phyloP scores from a whole-genome alignment of 1,284 basidiomycete genomes.

The Puccinia novopanici region DNA sequence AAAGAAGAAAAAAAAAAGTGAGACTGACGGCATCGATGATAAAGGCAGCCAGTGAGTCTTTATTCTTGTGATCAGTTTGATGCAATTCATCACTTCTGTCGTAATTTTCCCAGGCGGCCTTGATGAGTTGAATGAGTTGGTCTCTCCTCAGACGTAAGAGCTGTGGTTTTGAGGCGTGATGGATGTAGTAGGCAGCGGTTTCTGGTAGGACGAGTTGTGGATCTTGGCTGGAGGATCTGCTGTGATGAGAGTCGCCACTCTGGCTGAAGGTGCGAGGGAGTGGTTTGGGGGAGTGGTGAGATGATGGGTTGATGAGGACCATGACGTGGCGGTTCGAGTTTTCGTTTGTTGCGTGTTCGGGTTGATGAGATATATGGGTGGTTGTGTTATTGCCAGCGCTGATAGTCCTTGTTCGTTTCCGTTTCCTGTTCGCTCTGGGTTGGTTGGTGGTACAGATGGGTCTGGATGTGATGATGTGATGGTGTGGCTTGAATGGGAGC shows the following conservation, averaged over 20 bases:
- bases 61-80: constrained; percentile 22
- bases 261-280: not conserved
- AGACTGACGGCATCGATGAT: constrained; percentile 39
- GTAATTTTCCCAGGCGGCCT: constrained; percentile 3
- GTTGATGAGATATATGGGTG: not conserved
- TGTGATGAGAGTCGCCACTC: not conserved
- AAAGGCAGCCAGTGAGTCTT: constrained; percentile 24
- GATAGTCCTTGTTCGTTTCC: not conserved
- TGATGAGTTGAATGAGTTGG: constrained; percentile 13
- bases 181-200: constrained; percentile 13
- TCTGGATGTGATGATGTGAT: not conserved
- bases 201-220: not conserved
- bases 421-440: not conserved
- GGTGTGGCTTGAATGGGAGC: not conserved
- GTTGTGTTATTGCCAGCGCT: not conserved
- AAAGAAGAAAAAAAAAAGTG: not conserved
- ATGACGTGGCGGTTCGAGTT: constrained; percentile 17
- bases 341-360: not conserved
- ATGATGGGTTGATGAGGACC: constrained; percentile 12
- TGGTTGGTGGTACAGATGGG: not conserved
- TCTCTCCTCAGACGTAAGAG: constrained; percentile 33
- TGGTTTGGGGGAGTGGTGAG: not conserved
- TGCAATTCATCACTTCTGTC: not conserved
- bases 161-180: constrained; percentile 29
- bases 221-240: constrained; percentile 21